Evolutionary conservation across 2,329 filamentous ascomycete species (phyloP).

Genomic region (Magnaporthales sp.): DNA sequence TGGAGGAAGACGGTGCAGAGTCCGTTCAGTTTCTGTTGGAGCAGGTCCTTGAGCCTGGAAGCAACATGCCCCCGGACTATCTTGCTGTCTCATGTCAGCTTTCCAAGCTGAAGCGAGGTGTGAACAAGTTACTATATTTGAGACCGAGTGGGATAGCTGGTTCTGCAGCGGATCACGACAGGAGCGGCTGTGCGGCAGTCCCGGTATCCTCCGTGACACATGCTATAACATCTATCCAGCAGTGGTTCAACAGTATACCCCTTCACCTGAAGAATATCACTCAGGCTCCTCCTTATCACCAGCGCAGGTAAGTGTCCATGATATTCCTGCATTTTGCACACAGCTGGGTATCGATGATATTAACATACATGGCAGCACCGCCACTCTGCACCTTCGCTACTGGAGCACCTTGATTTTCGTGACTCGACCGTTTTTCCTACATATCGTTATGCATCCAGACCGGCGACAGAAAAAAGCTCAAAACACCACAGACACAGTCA

Average conservation of each 20-base stretch:
- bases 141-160: background rate
- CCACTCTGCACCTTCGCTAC: conserved; percentile 16
- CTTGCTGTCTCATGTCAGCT: conserved; percentile 15
- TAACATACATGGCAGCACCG: conserved; percentile 9
- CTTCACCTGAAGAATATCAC: conserved; percentile 14
- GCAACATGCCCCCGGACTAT: conserved; percentile 18
- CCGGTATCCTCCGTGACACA: conserved; percentile 13
- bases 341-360: background rate
- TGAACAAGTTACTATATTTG: conserved; percentile 13
- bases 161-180: background rate
- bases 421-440: conserved; percentile 24
- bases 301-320: conserved; percentile 8
- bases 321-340: background rate
- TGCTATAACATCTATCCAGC: conserved; percentile 10
- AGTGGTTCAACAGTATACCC: conserved; percentile 15
- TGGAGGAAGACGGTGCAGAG: conserved; percentile 12
- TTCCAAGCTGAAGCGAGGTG: conserved; percentile 13
- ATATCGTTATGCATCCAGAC: conserved; percentile 11
- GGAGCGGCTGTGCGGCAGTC: background rate
- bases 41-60: conserved; percentile 16
- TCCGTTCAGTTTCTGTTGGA: conserved; percentile 11
- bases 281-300: conserved; percentile 14
- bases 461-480: background rate
- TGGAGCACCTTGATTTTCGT: conserved; percentile 14
- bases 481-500: background rate